Evolutionary conservation across 164 flowering plant species (phyloP).

Genomic region (Magnolia changhungtana): DNA sequence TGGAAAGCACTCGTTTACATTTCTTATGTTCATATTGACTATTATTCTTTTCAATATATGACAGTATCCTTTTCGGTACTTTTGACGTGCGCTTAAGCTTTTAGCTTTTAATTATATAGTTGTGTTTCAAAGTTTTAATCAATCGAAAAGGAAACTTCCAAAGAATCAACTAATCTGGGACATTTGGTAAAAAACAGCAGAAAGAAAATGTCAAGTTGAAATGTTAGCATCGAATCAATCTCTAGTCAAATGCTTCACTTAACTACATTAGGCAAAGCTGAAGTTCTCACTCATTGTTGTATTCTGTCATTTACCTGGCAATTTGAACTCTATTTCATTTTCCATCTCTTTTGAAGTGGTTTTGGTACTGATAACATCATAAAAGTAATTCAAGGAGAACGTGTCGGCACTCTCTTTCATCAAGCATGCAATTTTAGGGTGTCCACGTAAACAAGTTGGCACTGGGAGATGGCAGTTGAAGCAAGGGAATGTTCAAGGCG

Average conservation of each 20-base stretch:
- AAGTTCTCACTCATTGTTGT: background rate
- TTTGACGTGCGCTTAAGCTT: background rate
- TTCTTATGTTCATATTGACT: too few species aligned
- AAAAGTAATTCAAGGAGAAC: constrained; percentile 73
- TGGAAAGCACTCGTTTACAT: too few species aligned
- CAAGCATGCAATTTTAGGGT: constrained; percentile 69
- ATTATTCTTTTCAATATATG: background rate
- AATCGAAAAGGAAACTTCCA: too few species aligned
- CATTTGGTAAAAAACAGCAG: background rate
- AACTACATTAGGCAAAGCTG: background rate
- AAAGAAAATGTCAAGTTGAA: background rate
- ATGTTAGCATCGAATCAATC: too few species aligned
- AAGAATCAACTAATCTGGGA: background rate
- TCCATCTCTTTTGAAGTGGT: constrained; percentile 50
- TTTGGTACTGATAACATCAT: constrained; percentile 59
- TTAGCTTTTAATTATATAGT: background rate
- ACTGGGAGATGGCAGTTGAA: constrained; percentile 88
- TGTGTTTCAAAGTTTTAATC: too few species aligned
- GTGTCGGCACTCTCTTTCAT: constrained; percentile 87
- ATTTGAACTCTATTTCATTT: constrained; percentile 11
- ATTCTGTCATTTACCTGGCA: background rate
- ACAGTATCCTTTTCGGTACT: background rate
- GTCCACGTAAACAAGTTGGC: constrained; percentile 40
- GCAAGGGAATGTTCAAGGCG: constrained; percentile 91
- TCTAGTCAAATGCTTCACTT: background rate